These are phyloP conservation scores for Neophaeococcomyces mojaviensis DNA, from an alignment of 2,329 filamentous ascomycete genomes.

Conservation along the genomic window DNA sequence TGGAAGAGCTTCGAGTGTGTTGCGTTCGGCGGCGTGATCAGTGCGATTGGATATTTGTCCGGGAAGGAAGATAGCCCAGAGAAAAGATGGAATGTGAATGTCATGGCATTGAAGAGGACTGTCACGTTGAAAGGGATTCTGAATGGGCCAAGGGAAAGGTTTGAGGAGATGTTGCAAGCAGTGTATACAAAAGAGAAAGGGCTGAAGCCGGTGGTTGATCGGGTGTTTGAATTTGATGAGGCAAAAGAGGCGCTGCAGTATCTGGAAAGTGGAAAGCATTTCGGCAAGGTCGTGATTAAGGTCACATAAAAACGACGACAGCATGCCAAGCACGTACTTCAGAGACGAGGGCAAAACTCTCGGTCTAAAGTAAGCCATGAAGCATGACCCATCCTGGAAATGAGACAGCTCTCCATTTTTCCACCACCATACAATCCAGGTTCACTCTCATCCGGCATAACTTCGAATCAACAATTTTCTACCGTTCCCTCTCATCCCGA, in stretches of 20 bases:
- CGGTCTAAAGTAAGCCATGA: no score
- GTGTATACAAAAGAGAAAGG: slow-evolving; percentile 28
- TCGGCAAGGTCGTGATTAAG: slow-evolving; percentile 35
- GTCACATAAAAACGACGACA: no score
- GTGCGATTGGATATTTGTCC: slow-evolving; percentile 14
- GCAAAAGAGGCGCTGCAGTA: slow-evolving; percentile 36
- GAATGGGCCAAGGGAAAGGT: slow-evolving; percentile 54
- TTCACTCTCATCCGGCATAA: no score
- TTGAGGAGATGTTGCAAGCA: slow-evolving; percentile 30
- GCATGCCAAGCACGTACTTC: no score
- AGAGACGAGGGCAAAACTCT: no score
- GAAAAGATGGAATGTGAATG: slow-evolving; percentile 53
- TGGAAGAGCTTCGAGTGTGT: slow-evolving; percentile 40
- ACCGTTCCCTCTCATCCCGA: no score
- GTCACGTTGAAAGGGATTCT: slow-evolving; percentile 52
- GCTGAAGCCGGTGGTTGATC: slow-evolving; percentile 34
- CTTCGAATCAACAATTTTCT: no score
- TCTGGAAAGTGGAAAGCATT: slow-evolving; percentile 37
- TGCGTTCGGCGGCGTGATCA: slow-evolving; percentile 39
- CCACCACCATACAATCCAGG: no score
- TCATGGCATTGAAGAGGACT: slow-evolving; percentile 45
- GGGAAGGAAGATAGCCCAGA: slow-evolving; percentile 23
- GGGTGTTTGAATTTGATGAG: slow-evolving; percentile 32
- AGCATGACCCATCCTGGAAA: no score
- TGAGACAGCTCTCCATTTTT: no score